These are phyloP conservation scores for Yamadazyma philogaea DNA, from an alignment of 805 yeast species.

Conservation along the genomic window DNA sequence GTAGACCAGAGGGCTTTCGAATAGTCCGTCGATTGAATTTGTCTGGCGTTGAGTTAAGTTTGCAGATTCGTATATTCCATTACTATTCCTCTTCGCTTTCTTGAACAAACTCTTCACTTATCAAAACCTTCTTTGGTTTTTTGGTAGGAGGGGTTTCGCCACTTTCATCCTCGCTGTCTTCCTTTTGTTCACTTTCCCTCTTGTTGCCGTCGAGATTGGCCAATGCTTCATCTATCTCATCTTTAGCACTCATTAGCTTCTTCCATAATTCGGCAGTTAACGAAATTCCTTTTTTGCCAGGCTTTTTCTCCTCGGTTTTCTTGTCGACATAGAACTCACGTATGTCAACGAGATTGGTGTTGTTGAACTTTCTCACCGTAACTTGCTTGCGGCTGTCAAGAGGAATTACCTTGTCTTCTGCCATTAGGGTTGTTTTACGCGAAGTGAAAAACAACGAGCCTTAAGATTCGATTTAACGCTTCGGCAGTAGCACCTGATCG, in stretches of 20 bases:
- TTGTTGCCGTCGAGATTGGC: constrained; percentile 26
- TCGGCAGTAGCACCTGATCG: too few relatives aligned
- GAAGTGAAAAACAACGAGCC: too few relatives aligned
- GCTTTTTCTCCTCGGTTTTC: constrained; percentile 61
- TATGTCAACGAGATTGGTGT: constrained; percentile 68
- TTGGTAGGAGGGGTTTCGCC: background rate
- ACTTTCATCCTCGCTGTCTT: constrained; percentile 19
- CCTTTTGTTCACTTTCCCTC: constrained; percentile 6
- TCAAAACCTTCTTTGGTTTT: background rate
- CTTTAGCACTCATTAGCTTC: constrained; percentile 42
- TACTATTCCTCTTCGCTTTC: constrained; percentile 7
- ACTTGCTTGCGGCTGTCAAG: constrained; percentile 54
- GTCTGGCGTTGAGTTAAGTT: too few relatives aligned
- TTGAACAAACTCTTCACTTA: background rate
- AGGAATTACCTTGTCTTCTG: constrained; percentile 12
- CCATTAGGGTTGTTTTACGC: background rate
- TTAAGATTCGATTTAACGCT: too few relatives aligned
- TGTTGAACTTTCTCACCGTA: constrained; percentile 69
- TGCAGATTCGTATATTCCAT: background rate
- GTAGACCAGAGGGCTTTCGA: too few relatives aligned
- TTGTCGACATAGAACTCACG: constrained; percentile 68
- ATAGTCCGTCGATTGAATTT: too few relatives aligned
- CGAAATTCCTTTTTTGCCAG: constrained; percentile 78
- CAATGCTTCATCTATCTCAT: constrained; percentile 51
- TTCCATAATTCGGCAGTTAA: constrained; percentile 57